Evolutionary conservation across 768 basidiomycete genomes (phyloP), one percentile per base, ranked within the genome.

Genomic region (Pleurotus djamor): DNA sequence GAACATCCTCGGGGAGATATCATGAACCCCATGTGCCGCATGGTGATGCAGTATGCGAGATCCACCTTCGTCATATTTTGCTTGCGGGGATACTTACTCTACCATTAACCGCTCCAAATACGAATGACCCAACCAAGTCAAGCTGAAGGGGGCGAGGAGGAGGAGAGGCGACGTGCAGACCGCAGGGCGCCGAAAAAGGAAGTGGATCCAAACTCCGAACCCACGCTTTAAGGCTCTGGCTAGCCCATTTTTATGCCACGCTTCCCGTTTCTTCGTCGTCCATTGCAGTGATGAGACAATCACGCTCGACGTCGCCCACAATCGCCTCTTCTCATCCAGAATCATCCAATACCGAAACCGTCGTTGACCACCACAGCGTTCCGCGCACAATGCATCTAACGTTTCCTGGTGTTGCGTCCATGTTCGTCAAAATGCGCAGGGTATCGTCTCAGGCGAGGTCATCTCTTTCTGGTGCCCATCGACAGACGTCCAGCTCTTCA

Each of bases 391-490:
- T 66, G 12, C 68, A 70, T 10, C 70, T 77, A 16, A 65, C 68
- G 52, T 67, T 80, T 21, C 67, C 72, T 14, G 68, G 74, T 37
- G 81, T 88, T 41, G 79, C 84, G 48, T 83, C 80, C 60, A 74
- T 83, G 59, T 76, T 88, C 64, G 70, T 85, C 62, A 82, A 78
- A 62, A 74, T 87, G 63, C 79, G 78, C 41, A 78, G 81, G n/a
- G 63, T 68, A 58, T 64, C 36, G 33, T 35, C 35, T 5, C 57
- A 65, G 61, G 57, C 61, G 64, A 47, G 61, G 49, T 35, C 52
- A 3, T 55, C 43, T 17, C 52, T 41, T 37, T 41, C 52, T 33
- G 14, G 37, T 35, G 32, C n/a, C 17, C n/a, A 52, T 16, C 14
- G 33, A 14, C 51, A 38, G n/a, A 35, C 14, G 9, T n/a, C 33